phyloP scores from a whole-genome alignment of 768 basidiomycete genomes.

The Lactarius sanguifluus region DNA sequence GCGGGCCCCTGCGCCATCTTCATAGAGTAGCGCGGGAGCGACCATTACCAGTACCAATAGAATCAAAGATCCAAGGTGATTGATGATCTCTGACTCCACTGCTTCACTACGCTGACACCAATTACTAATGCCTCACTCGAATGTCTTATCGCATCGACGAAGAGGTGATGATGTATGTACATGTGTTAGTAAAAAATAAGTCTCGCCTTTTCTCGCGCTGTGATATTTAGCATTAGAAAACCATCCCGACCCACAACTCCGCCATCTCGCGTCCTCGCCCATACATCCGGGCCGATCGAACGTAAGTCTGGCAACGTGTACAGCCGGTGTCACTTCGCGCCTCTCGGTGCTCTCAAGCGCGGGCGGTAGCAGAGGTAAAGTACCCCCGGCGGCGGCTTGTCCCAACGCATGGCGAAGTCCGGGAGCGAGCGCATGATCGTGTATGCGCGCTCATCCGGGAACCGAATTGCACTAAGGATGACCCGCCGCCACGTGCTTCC shows the following conservation, averaged over 20 bases:
- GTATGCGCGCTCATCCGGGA: too few species aligned
- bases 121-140: not conserved
- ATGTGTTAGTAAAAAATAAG: not conserved
- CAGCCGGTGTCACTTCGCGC: too few species aligned
- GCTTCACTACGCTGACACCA: too few species aligned
- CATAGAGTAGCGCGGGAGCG: not conserved
- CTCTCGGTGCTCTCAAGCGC: slow-evolving; percentile 39
- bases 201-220: not conserved
- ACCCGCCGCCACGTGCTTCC: too few species aligned
- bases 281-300: too few species aligned
- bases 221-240: not conserved
- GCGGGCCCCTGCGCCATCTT: not conserved
- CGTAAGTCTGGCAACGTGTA: too few species aligned
- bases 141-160: not conserved
- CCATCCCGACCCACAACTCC: slow-evolving; percentile 5
- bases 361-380: not conserved
- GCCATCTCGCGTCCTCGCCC: too few species aligned
- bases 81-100: too few species aligned
- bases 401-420: too few species aligned
- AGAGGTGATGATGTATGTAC: not conserved
- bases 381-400: too few species aligned
- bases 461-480: too few species aligned
- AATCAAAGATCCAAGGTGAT: not conserved
- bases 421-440: too few species aligned
- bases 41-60: not conserved